phyloP scores from a whole-genome alignment of 2,329 filamentous ascomycete genomes.

The Ampelomyces quisqualis region DNA sequence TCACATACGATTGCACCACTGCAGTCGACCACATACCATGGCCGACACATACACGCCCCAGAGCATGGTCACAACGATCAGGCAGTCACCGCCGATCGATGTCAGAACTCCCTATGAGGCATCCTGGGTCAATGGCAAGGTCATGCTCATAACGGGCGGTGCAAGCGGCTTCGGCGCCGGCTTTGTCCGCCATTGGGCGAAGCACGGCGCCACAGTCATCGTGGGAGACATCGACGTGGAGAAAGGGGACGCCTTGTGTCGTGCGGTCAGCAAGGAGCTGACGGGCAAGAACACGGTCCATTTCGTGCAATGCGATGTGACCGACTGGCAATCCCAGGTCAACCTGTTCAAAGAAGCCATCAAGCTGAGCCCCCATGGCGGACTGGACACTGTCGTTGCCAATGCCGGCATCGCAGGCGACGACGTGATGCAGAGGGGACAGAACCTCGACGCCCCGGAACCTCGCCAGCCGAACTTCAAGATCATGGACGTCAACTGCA shows the following conservation, averaged over 20 bases:
- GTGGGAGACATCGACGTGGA: constrained; percentile 63
- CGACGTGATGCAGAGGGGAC: constrained; percentile 52
- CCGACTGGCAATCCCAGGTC: constrained; percentile 64
- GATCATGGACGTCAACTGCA: constrained; percentile 63
- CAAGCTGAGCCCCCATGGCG: constrained; percentile 55
- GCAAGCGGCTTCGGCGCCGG: constrained; percentile 44
- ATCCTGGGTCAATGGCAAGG: constrained; percentile 42
- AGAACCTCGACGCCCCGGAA: constrained; percentile 47
- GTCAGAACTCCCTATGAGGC: constrained; percentile 38
- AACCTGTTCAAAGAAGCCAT: constrained; percentile 62
- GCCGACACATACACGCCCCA: constrained; percentile 24
- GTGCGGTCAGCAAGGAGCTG: constrained; percentile 49
- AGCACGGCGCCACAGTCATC: constrained; percentile 56
- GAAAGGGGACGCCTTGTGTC: constrained; percentile 57
- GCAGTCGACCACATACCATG: too few species aligned
- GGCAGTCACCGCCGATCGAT: constrained; percentile 45
- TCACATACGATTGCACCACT: too few species aligned
- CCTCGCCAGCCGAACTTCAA: constrained; percentile 54
- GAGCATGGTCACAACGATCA: constrained; percentile 24
- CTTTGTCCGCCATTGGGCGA: constrained; percentile 43
- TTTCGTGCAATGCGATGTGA: constrained; percentile 65
- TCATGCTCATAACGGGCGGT: constrained; percentile 44
- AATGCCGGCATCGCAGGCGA: constrained; percentile 63
- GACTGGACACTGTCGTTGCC: constrained; percentile 64
- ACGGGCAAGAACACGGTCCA: constrained; percentile 51